Base-by-base conservation (phyloP, 352 stramenopile species). In the Globisporangium ultimum region DNA sequence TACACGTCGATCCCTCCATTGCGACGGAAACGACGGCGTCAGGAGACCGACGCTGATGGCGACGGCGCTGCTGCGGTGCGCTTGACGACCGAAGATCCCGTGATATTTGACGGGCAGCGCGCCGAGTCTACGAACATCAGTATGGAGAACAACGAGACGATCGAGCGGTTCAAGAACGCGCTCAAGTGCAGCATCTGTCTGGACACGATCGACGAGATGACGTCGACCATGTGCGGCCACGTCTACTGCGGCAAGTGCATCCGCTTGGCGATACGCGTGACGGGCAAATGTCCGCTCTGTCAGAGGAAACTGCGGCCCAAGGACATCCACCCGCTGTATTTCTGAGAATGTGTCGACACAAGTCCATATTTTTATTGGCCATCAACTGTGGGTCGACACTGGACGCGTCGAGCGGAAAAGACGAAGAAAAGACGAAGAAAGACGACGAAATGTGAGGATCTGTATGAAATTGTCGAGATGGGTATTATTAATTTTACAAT, bases 171-270 rank as follows among this genome's bases (percentile, higher is more conserved):
- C 63, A 93, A 93, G 67, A 41, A 48, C 12, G 63, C 67, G 42
- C 79, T 93, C 61, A 93, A 91, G 76, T 93, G 81, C 75, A 91
- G 78, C 68, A 87, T 95, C 46, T 93, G 85, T 48, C 68, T 95
- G 2, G 85, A 93, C 36, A 66, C 78, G 52, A 76, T 93, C 49
- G 60, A 89, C 48, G 72, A 89, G 56, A 93, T 95, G 67, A 92
- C 85, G 5, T 91, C 83, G 22, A 93, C 85, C 1, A 67, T 78
- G 28, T 95, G 85, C 56, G 83, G 85, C 8, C 85, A 95, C 62
- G 75, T 93, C 9, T 95, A 88, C 61, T 95, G 85, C 59, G 71
- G 62, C n/a, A 69, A 72, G 21, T 93, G 80, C 64, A 91, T 95
- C 63, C 66, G 72, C 46, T 58, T 83, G 47, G 81, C 80, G 14